These are phyloP conservation scores for Holtermannia corniformis DNA, from an alignment of 768 basidiomycete genomes.

Conservation along the genomic window DNA sequence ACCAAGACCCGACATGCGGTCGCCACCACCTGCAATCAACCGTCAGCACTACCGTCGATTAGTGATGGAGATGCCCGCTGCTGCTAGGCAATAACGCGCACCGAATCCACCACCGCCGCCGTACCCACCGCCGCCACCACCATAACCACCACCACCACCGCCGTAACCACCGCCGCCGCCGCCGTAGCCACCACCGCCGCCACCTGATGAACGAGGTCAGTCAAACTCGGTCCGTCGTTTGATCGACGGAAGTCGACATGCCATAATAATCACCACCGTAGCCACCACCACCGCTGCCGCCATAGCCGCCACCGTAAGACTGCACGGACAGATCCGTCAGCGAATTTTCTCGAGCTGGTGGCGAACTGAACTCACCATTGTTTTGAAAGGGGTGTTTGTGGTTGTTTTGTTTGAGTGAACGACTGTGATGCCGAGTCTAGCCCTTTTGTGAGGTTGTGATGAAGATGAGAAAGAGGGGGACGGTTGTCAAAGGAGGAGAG, in stretches of 20 bases:
- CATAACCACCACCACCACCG: slow-evolving; percentile 19
- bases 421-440: not conserved
- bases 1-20: slow-evolving; percentile 66
- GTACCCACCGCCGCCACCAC: slow-evolving; percentile 9
- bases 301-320: slow-evolving; percentile 14
- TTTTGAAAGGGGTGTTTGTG: not conserved
- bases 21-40: slow-evolving; percentile 34
- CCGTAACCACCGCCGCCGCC: slow-evolving; percentile 30
- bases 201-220: not conserved
- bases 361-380: not conserved
- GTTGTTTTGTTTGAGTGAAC: not conserved
- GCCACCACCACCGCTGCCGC: slow-evolving; percentile 15
- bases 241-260: too few species aligned
- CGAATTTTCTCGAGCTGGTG: too few species aligned
- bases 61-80: slow-evolving; percentile 28
- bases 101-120: slow-evolving; percentile 3
- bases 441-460: not conserved
- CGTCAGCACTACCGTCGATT: slow-evolving; percentile 9
- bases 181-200: slow-evolving; percentile 32
- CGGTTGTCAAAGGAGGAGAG: not conserved
- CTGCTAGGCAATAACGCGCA: not conserved
- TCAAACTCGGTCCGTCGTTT: too few species aligned
- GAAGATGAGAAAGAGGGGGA: not conserved
- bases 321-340: too few species aligned
- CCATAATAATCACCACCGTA: not conserved